phyloP scores from a whole-genome alignment of 371 early-diverging fungal genomes.

The Lichtheimia corymbifera region DNA sequence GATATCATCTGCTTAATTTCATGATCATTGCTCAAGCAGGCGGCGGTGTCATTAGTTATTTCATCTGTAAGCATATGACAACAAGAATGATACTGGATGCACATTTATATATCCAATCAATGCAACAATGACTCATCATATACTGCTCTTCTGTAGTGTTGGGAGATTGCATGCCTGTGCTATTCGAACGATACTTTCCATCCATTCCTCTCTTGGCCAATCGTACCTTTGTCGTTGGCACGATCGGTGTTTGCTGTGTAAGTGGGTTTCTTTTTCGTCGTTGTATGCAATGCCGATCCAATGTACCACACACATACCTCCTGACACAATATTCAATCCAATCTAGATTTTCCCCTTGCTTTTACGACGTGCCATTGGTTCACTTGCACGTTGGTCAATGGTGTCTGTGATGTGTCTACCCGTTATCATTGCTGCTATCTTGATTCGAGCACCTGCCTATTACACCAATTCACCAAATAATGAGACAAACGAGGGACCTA shows the following conservation, averaged over 20 bases:
- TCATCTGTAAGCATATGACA: constrained; percentile 23
- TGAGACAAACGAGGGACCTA: background rate
- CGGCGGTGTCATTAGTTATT: constrained; percentile 42
- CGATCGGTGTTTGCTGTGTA: constrained; percentile 34
- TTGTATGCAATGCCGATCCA: background rate
- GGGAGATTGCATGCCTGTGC: constrained; percentile 48
- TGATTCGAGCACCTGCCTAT: constrained; percentile 46
- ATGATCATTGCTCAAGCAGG: constrained; percentile 41
- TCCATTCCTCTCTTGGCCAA: constrained; percentile 30
- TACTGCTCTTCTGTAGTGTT: background rate
- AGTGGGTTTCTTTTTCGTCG: constrained; percentile 4
- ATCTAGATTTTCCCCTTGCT: constrained; percentile 38
- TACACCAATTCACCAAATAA: constrained; percentile 31
- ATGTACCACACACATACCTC: background rate
- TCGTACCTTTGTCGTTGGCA: constrained; percentile 43
- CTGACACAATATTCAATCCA: background rate
- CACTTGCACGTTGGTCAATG: constrained; percentile 42
- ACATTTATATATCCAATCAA: too few species aligned
- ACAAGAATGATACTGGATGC: too few species aligned
- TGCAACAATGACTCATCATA: too few species aligned
- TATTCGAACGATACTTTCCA: constrained; percentile 46
- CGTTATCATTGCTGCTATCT: constrained; percentile 35
- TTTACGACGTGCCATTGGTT: constrained; percentile 45
- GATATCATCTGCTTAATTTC: constrained; percentile 40
- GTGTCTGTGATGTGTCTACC: constrained; percentile 46